A percentile compares a stretch with the other conserved stretches of the same genome.
Conservation (phyloP, 306 rosid species). For the Casuarina glauca region DNA sequence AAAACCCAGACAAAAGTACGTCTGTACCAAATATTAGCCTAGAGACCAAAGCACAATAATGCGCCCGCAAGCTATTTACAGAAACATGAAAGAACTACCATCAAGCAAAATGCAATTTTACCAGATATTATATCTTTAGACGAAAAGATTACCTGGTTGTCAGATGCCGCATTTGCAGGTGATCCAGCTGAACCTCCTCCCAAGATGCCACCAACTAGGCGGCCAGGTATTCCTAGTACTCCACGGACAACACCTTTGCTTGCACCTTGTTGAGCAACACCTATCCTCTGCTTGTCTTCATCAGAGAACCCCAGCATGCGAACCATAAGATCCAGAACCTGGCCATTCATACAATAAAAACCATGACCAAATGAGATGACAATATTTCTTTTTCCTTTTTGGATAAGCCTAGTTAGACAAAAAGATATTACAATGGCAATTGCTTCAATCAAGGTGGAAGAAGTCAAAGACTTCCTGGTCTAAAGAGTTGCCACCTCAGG, state of each 20-base stretch:
- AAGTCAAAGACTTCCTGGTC: background rate
- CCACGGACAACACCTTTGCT: constrained; percentile 98
- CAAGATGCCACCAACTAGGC: constrained; percentile 90
- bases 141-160: constrained; percentile 60
- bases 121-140: background rate
- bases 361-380: constrained; percentile 18
- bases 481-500: background rate
- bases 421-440: background rate
- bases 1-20: background rate
- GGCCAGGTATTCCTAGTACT: constrained; percentile 90
- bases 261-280: constrained; percentile 76
- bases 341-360: constrained; percentile 21
- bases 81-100: background rate
- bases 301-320: constrained; percentile 94
- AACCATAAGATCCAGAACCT: constrained; percentile 98
- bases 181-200: constrained; percentile 67
- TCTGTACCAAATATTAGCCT: background rate
- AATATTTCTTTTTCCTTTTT: constrained; percentile 15
- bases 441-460: background rate
- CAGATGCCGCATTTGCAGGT: constrained; percentile 53
- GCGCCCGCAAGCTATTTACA: background rate
- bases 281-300: constrained; percentile 93
- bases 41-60: background rate
- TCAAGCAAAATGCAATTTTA: background rate
- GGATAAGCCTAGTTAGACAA: background rate